A percentile compares a stretch with the other conserved stretches of the same genome.
Conservation (phyloP, 805 yeast genomes). For the Wickerhamomyces ciferrii region DNA sequence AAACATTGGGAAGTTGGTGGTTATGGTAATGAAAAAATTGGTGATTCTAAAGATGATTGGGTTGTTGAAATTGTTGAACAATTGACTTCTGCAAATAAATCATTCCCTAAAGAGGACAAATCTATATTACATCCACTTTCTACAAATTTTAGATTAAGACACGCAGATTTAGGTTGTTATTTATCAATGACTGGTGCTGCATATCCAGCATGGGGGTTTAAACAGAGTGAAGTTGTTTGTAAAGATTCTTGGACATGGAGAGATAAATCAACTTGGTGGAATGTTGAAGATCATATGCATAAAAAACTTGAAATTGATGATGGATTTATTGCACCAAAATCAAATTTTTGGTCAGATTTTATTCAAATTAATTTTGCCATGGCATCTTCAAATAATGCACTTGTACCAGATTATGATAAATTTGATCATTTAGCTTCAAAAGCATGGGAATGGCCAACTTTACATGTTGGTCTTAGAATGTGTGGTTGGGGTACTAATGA, state of each 20-base stretch:
- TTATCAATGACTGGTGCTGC: conserved; percentile 67
- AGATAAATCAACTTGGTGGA: conserved; percentile 89
- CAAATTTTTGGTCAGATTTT: conserved; percentile 71
- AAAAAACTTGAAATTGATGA: conserved; percentile 48
- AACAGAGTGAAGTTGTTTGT: conserved; percentile 78
- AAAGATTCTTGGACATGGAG: conserved; percentile 45
- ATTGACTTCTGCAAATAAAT: conserved; percentile 24
- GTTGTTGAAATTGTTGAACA: conserved; percentile 74
- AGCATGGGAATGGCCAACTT: conserved; percentile 87
- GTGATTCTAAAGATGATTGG: conserved; percentile 90
- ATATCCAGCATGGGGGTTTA: conserved; percentile 81
- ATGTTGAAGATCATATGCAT: conserved; percentile 68
- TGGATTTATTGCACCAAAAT: conserved; percentile 52
- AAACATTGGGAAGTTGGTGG: conserved; percentile 80
- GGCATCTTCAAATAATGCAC: conserved; percentile 82
- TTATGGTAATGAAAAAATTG: conserved; percentile 66
- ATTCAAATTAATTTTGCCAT: conserved; percentile 71
- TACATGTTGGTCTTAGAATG: conserved; percentile 68
- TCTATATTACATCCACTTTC: conserved; percentile 67
- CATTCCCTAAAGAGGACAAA: conserved; percentile 43
- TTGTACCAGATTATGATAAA: conserved; percentile 74
- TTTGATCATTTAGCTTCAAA: conserved; percentile 63
- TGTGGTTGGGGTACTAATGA: conserved; percentile 60
- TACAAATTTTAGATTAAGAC: conserved; percentile 63
- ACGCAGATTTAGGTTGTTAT: conserved; percentile 64